Evolutionary conservation across 345 rosid species (phyloP).

Genomic region (Aurinia saxatilis): DNA sequence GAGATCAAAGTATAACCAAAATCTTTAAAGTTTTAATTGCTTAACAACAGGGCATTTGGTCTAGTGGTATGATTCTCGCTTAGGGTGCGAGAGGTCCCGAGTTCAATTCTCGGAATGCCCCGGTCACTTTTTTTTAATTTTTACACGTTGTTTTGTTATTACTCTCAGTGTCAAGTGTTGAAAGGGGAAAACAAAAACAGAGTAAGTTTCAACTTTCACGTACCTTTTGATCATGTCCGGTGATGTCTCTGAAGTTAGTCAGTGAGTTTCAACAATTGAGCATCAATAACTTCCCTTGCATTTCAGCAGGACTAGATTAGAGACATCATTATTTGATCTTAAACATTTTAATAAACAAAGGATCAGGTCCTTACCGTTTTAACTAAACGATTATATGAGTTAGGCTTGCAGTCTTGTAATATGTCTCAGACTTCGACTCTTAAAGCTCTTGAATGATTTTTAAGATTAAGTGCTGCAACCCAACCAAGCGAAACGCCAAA

Average conservation of each 20-base stretch:
- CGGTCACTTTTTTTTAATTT: slow-evolving; percentile 2
- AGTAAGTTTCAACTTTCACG: not conserved
- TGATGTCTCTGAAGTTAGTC: not conserved
- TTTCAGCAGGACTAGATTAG: not conserved
- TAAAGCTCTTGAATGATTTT: not conserved
- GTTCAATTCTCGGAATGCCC: slow-evolving; percentile 76
- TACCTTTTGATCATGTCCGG: not conserved
- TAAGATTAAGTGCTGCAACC: not conserved
- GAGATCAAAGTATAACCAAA: not conserved
- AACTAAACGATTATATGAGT: not conserved
- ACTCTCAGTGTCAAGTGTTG: not conserved
- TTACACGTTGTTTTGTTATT: not conserved
- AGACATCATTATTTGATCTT: not conserved
- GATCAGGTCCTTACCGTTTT: not conserved
- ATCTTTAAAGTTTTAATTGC: not conserved
- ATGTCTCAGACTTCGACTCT: not conserved
- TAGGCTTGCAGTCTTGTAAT: not conserved
- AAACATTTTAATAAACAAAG: not conserved
- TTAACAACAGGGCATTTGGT: slow-evolving; percentile 57
- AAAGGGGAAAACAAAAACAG: not conserved
- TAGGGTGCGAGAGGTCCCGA: slow-evolving; percentile 86
- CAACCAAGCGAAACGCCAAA: not conserved
- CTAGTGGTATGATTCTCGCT: slow-evolving; percentile 93
- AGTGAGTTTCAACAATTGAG: not conserved
- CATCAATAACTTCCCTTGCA: not conserved